Evolutionary conservation across 176 grass and related monocot genomes (phyloP).

Genomic region (Bothriochloa decipiens): DNA sequence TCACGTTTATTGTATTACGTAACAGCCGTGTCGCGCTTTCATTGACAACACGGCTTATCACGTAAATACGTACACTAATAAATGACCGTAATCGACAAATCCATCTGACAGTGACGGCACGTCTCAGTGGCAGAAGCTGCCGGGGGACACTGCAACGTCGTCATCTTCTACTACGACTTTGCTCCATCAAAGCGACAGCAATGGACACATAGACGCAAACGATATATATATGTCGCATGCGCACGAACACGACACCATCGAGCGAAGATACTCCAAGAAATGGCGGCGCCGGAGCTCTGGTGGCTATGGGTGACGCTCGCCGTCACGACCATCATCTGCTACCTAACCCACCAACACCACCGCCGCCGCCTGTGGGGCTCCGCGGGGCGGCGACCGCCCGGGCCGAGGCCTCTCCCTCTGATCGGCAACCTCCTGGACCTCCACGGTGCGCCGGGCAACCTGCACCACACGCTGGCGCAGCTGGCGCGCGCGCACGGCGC

Average conservation of each 20-base stretch:
- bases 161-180: not conserved
- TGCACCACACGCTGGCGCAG: not conserved
- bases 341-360: not conserved
- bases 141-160: no score
- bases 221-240: not conserved
- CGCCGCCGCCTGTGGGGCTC: no score
- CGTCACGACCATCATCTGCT: not conserved
- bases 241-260: not conserved
- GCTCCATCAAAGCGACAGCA: no score
- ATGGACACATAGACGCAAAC: no score
- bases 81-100: not conserved
- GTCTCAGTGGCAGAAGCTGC: not conserved
- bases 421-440: not conserved
- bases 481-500: not conserved
- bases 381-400: not conserved
- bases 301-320: not conserved
- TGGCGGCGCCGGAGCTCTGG: not conserved
- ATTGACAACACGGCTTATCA: not conserved
- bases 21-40: no score
- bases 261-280: no score
- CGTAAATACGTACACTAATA: not conserved
- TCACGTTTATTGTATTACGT: no score
- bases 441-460: not conserved
- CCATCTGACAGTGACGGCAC: not conserved
- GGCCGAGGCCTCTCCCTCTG: not conserved